phyloP scores from a whole-genome alignment of 2,329 filamentous ascomycete genomes.

The Leptodontidium sp. region DNA sequence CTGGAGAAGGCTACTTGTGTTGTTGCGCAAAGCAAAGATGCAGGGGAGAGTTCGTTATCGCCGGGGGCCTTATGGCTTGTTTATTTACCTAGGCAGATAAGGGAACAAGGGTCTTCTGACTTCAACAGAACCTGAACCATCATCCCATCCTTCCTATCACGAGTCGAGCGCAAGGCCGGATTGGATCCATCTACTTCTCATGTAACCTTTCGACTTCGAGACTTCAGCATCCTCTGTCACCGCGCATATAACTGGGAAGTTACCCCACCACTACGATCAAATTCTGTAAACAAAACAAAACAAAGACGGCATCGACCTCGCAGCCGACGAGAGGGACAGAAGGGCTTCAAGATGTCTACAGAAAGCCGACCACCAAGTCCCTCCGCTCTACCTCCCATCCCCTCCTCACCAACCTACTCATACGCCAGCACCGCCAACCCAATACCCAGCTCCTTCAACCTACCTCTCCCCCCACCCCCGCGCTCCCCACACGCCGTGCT shows the following conservation, averaged over 20 bases:
- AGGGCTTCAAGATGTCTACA: constrained; percentile 19
- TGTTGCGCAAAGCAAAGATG: constrained; percentile 10
- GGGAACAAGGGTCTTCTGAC: constrained; percentile 27
- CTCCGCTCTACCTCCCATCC: constrained; percentile 65
- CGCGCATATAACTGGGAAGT: neutral
- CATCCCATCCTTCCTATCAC: constrained; percentile 19
- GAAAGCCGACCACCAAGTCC: constrained; percentile 52
- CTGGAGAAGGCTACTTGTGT: neutral
- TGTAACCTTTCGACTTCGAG: constrained; percentile 18
- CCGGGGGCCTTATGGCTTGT: constrained; percentile 22
- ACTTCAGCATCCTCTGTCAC: constrained; percentile 1
- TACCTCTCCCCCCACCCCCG: constrained; percentile 68
- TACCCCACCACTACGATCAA: neutral
- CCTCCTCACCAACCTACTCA: constrained; percentile 69
- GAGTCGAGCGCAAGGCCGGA: constrained; percentile 2
- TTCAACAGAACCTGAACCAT: constrained; percentile 12
- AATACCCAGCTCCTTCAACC: constrained; percentile 61
- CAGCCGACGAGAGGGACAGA: neutral
- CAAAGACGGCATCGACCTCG: neutral
- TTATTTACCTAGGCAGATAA: constrained; percentile 31
- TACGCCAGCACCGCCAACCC: constrained; percentile 69
- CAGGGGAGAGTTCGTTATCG: constrained; percentile 26
- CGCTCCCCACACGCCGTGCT: constrained; percentile 66
- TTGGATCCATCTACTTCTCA: constrained; percentile 12
- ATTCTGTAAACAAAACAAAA: constrained; percentile 20